A percentile compares a stretch with the other conserved stretches of the same genome.
These are phyloP conservation scores for Skeletonema grethae DNA, from an alignment of 108 stramenopile species.

Conservation along the genomic window DNA sequence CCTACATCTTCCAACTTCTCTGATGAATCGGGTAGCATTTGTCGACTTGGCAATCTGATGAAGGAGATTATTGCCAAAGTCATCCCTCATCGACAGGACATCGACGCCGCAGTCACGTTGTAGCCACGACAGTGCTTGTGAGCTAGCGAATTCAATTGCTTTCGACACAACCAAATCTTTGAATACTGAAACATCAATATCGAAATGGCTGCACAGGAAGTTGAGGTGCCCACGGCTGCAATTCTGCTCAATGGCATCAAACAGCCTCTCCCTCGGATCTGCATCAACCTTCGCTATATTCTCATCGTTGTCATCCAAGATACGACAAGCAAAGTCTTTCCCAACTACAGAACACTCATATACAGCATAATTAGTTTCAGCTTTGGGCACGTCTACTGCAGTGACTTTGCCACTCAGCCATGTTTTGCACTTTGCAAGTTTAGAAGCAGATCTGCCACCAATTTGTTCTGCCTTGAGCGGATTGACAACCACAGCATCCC, in stretches of 20 bases:
- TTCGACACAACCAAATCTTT: not conserved
- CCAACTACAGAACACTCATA: not conserved
- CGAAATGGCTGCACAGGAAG: not conserved
- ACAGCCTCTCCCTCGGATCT: constrained; percentile 15
- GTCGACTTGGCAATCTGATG: constrained; percentile 11
- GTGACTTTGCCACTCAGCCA: not conserved
- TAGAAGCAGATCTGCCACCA: not conserved
- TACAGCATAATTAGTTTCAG: not conserved
- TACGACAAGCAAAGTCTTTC: not conserved
- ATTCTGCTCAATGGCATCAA: constrained; percentile 16
- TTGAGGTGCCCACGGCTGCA: constrained; percentile 1
- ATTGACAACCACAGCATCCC: not conserved
- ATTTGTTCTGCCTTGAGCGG: not conserved
- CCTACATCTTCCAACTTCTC: not conserved
- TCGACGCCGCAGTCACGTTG: constrained; percentile 1
- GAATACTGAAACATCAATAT: constrained; percentile 7
- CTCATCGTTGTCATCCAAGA: constrained; percentile 5
- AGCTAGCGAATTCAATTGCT: constrained; percentile 10
- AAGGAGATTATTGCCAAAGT: constrained; percentile 5
- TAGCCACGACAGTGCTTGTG: constrained; percentile 11
- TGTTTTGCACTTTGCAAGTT: not conserved
- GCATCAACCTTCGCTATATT: not conserved
- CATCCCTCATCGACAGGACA: not conserved
- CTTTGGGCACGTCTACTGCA: not conserved
- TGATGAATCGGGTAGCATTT: constrained; percentile 9